These are phyloP conservation scores for Prunus campanulata DNA, from an alignment of 306 rosid genomes.

Conservation along the genomic window DNA sequence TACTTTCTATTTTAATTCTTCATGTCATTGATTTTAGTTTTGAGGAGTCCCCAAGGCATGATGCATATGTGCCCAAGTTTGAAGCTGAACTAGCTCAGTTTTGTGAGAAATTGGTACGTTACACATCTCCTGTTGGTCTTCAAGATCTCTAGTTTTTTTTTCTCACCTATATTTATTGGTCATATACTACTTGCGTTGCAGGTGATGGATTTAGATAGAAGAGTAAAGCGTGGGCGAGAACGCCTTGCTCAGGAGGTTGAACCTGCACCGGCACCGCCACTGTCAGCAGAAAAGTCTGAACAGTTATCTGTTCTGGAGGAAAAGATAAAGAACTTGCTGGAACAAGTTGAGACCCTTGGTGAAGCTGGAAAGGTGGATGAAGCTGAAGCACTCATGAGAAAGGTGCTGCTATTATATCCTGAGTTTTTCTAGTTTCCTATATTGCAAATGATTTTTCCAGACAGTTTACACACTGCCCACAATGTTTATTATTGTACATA, in stretches of 20 bases:
- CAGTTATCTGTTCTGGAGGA: slow-evolving; percentile 88
- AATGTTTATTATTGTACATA: not conserved
- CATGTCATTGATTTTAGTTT: slow-evolving; percentile 51
- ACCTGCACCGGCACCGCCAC: slow-evolving; percentile 78
- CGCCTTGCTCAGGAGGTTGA: slow-evolving; percentile 99
- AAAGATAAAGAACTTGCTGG: slow-evolving; percentile 94
- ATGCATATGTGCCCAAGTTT: slow-evolving; percentile 72
- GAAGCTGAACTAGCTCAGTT: slow-evolving; percentile 94
- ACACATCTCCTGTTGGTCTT: slow-evolving; percentile 2
- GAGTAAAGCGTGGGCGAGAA: slow-evolving; percentile 92
- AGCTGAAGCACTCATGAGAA: slow-evolving; percentile 99
- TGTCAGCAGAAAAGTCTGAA: slow-evolving; percentile 81
- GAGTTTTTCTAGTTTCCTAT: not conserved
- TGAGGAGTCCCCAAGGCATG: slow-evolving; percentile 92
- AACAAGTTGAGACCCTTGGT: slow-evolving; percentile 95
- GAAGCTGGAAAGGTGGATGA: slow-evolving; percentile 99
- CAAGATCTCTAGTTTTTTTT: not conserved
- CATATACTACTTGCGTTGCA: slow-evolving; percentile 23
- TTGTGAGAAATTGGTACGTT: slow-evolving; percentile 89
- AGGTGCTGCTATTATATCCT: slow-evolving; percentile 49
- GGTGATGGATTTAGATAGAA: slow-evolving; percentile 98
- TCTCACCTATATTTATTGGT: not conserved
- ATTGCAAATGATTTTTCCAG: not conserved
- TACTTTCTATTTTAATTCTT: slow-evolving; percentile 19
- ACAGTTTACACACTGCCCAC: not conserved